Percentiles rank a stretch among this genome's conserved stretches.
Evolutionary conservation across 192 early-diverging fungal species (phyloP).

Genomic region (Umbelopsis ramanniana): DNA sequence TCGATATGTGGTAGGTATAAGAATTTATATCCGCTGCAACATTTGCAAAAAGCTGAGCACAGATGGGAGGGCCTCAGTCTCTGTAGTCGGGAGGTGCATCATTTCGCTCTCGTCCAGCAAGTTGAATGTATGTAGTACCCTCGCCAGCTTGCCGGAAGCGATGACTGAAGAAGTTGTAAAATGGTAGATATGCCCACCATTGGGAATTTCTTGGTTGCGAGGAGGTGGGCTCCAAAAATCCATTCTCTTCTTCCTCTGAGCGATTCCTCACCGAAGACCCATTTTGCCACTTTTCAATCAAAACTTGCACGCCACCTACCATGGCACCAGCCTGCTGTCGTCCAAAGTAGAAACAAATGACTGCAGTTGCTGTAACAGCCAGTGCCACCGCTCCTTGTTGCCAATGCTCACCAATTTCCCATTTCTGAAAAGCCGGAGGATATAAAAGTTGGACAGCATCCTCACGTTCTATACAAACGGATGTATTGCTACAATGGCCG

Average conservation of each 20-base stretch:
- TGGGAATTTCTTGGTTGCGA: not conserved
- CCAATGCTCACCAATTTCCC: conserved; percentile 39
- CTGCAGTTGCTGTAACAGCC: conserved; percentile 28
- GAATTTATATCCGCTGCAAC: no score
- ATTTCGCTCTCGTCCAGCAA: conserved; percentile 11
- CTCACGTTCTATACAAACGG: conserved; percentile 27
- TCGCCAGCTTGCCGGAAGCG: conserved; percentile 7
- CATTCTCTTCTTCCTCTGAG: conserved; percentile 5
- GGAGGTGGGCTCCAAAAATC: not conserved
- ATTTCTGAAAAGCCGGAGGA: conserved; percentile 15
- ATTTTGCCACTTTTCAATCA: conserved; percentile 37
- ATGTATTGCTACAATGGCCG: conserved; percentile 29
- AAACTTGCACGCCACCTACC: conserved; percentile 9
- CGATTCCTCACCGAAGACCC: conserved; percentile 7
- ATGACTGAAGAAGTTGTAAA: conserved; percentile 7
- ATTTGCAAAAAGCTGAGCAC: not conserved
- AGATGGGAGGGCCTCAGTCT: not conserved
- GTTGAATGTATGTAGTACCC: conserved; percentile 19
- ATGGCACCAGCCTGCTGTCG: conserved; percentile 30
- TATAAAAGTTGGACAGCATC: conserved; percentile 27
- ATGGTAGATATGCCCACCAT: not conserved
- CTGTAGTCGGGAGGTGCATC: conserved; percentile 15
- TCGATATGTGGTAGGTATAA: no score
- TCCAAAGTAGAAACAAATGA: conserved; percentile 27
- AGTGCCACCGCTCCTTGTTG: conserved; percentile 24